Evolutionary conservation across 1,139 yeast genomes (phyloP), one percentile per base, ranked within the genome.

Genomic region (Candida sp.): DNA sequence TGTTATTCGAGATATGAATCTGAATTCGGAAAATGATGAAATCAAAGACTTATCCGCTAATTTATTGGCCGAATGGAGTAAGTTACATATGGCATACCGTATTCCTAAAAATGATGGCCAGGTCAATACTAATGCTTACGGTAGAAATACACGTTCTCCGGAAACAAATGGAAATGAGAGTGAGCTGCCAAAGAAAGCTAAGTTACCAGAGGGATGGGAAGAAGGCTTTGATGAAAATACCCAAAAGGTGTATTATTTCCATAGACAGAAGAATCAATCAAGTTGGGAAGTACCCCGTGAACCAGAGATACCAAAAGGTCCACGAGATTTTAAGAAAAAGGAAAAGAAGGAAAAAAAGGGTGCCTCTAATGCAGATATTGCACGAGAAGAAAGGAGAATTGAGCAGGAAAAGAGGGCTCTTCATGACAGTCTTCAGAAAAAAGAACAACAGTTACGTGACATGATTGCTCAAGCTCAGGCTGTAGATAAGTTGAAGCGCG

Each of bases 61-160:
- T 7, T 65, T 93, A 39, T 57, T 88, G 22, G 68, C 72, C 1
- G 84, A 76, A 49, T 93, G 98, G 98, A 72, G 84, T 37, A 70
- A 69, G 30, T 76, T 89, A 49, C 83, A 87, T 57, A 82, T 88
- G 79, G 95, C 93, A 5, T 87, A 85, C 57, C 78, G 96, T 45
- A 93, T 93, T 41, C 93, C 93, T 0, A 83, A 86, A 47, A 53
- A 56, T 36, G 44, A 36, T 51, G 33, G 40, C 5, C 33, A 43
- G 21, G 40, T 45, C 7, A 45, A 46, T 21, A 43, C 45, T 5
- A 48, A 50, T 12, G 47, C 51, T n/a, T 60, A 54, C 43, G 57
- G 55, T 19, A 48, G 64, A 44, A 45, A 55, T 22, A 51, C 60
- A 4, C 44, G 66, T 35, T 54, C 67, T 25, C 61, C 58, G n/a